A percentile compares a stretch with the other conserved stretches of the same genome.
These are phyloP conservation scores for Coemansia sp. DNA, from an alignment of 192 early-diverging fungal genomes.

Conservation along the genomic window DNA sequence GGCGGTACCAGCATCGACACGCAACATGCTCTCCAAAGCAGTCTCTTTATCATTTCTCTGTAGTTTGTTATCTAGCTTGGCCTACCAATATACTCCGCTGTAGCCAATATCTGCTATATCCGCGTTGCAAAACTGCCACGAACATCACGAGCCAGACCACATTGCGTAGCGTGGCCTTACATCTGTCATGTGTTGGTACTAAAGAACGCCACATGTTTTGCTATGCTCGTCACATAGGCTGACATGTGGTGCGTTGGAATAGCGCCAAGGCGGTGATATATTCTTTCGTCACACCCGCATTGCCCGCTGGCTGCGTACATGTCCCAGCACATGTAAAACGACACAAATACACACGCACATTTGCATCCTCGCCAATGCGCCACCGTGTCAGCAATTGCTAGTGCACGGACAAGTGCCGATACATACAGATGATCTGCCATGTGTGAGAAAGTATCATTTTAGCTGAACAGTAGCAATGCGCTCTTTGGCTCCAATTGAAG, in stretches of 20 bases:
- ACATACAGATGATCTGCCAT: neutral
- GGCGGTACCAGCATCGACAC: slow-evolving; percentile 16
- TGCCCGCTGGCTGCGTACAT: neutral
- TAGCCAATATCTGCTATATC: slow-evolving; percentile 2
- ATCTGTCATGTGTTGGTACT: neutral
- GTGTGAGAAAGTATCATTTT: neutral
- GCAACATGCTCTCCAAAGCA: neutral
- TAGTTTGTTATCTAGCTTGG: slow-evolving; percentile 20
- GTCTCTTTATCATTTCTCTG: slow-evolving; percentile 11
- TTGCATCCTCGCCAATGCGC: neutral
- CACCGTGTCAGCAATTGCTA: neutral
- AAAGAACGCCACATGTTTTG: neutral
- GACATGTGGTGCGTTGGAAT: neutral
- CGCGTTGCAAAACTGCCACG: neutral
- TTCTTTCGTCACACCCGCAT: neutral
- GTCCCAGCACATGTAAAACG: neutral
- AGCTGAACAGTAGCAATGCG: neutral
- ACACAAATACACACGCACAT: neutral
- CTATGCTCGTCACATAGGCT: neutral
- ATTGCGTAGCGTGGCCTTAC: neutral
- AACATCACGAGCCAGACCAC: neutral
- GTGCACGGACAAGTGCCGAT: neutral
- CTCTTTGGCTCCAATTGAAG: neutral
- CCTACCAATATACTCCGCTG: neutral
- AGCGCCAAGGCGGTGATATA: neutral